Evolutionary conservation across 2,329 filamentous ascomycete species (phyloP), one percentile per base, ranked within the genome.

Genomic region (Botrytis byssoidea): DNA sequence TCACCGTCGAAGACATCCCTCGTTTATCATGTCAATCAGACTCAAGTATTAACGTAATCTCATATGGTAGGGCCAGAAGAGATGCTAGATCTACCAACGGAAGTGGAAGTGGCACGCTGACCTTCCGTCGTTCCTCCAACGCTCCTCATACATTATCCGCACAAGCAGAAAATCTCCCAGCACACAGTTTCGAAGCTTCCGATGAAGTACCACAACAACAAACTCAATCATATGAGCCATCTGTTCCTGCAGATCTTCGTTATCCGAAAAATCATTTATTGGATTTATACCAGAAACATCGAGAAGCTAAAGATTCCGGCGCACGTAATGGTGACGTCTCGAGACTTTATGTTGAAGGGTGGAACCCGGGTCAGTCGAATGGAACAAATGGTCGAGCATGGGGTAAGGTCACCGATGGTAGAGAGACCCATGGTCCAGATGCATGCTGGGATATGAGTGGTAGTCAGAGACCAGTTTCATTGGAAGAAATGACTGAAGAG

Each of bases 401-500:
- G 94, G 93, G 92, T 70, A 94, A 95, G 82, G 87, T 86, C 77
- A 88, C 89, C 74, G 94, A 98, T 77, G 88, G 88, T 74, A 92
- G 94, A 81, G 90, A 92, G 76, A 90, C 90, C 74, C 89, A 92
- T 79, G 94, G 95, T 63, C 93, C 95, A n/a, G 94, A 96, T 76
- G 89, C 95, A 60, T 98, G 95, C 82, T 99, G 95, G 96, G 93
- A 97, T 80, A 84, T 88, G 74, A 87, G 88, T 74, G 94, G 93
- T 37, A 87, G 88, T 71, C 86, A 90, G 63, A 87, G 89, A 76
- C 94, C 95, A 10, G 85, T 98, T 76, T 90, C 90, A 44, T 82
- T 97, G 76, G 86, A 89, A 75, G 90, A 92, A 61, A 90, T 97
- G 89, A 85, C 87, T 1, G 76, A 83, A 8, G 87, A 89, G 74